phyloP scores from a whole-genome alignment of 208 protist genomes.

The Crithidia thermophila region DNA sequence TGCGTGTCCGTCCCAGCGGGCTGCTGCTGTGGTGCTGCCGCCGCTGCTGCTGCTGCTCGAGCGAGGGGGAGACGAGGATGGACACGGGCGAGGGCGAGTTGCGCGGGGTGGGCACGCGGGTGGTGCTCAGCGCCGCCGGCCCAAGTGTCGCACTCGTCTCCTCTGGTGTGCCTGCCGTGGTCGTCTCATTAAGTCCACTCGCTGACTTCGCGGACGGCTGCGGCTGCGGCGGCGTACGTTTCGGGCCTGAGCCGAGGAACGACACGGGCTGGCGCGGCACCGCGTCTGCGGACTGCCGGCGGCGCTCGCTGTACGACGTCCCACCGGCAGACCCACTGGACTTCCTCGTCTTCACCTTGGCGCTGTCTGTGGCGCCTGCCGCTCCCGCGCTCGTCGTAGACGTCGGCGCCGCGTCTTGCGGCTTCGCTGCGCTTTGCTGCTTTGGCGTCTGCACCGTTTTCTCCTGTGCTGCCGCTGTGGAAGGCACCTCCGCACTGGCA shows the following conservation, averaged over 20 bases:
- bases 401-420: neutral
- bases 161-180: neutral
- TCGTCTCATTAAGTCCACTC: neutral
- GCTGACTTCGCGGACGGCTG: neutral
- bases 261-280: slow-evolving; percentile 22
- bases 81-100: slow-evolving; percentile 12
- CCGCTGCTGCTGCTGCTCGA: slow-evolving; percentile 20
- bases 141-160: slow-evolving; percentile 20
- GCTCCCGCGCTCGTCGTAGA: no score
- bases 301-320: slow-evolving; percentile 17
- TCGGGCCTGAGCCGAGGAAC: slow-evolving; percentile 18
- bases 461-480: neutral
- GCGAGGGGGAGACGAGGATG: slow-evolving; percentile 24
- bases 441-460: neutral
- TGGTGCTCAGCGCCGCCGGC: slow-evolving; percentile 20
- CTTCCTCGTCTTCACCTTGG: no score
- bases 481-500: neutral
- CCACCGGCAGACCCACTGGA: neutral
- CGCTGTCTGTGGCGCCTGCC: no score
- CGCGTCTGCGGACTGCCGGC: neutral
- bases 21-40: slow-evolving; percentile 11
- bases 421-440: neutral
- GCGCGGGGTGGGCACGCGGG: slow-evolving; percentile 17
- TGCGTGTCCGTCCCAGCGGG: neutral
- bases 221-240: neutral